These are phyloP conservation scores for Micromonas commoda DNA, from an alignment of 139 green algal species.

Conservation along the genomic window DNA sequence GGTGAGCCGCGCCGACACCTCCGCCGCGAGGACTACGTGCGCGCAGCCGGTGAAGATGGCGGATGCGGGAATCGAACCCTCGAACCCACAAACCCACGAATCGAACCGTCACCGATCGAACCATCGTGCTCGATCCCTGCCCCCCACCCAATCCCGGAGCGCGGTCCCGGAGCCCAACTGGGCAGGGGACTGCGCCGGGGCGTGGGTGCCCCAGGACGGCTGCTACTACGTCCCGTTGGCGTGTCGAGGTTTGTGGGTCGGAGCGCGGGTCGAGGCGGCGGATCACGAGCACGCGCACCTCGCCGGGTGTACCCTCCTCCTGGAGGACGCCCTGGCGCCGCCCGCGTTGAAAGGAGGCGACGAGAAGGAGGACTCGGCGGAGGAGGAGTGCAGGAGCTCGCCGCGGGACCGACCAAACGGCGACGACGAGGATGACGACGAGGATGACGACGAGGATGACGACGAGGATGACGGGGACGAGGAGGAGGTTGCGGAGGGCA, in stretches of 20 bases:
- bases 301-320: background rate
- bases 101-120: too few relatives aligned
- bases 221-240: background rate
- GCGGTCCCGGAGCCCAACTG: background rate
- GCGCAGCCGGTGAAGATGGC: background rate
- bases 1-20: background rate
- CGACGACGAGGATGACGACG: too few relatives aligned
- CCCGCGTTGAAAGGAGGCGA: background rate
- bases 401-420: too few relatives aligned
- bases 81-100: too few relatives aligned
- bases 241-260: background rate
- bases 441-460: too few relatives aligned
- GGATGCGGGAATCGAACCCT: too few relatives aligned
- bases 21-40: background rate
- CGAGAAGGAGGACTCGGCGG: too few relatives aligned
- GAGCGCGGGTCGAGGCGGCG: background rate
- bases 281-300: background rate
- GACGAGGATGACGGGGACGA: too few relatives aligned
- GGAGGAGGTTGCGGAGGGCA: too few relatives aligned
- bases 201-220: background rate
- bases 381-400: too few relatives aligned
- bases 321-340: background rate
- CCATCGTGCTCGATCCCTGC: too few relatives aligned
- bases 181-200: background rate
- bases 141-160: too few relatives aligned